phyloP scores from a whole-genome alignment of 2,329 filamentous ascomycete species.

The Acephala macrosclerotiorum region DNA sequence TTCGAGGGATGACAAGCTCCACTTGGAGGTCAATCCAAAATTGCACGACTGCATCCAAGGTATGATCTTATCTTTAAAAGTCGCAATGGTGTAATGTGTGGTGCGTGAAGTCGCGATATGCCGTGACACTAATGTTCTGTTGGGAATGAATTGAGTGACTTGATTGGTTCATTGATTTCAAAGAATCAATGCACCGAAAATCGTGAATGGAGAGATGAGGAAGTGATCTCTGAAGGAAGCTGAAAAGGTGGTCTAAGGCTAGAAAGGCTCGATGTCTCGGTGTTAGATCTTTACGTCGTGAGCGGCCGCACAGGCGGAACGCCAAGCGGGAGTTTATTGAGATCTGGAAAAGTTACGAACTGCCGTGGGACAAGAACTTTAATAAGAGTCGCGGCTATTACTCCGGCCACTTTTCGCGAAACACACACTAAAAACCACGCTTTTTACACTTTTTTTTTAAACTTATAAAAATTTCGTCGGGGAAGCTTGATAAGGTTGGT shows the following conservation, averaged over 20 bases:
- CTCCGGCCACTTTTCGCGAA: too few species aligned
- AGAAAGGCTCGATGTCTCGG: neutral
- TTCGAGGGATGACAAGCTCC: neutral
- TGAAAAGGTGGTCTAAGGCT: neutral
- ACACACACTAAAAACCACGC: too few species aligned
- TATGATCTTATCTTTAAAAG: neutral
- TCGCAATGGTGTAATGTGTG: slow-evolving; percentile 7
- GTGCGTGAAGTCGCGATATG: neutral
- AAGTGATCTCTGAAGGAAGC: neutral
- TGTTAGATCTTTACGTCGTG: neutral
- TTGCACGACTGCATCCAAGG: neutral
- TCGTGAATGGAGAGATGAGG: neutral
- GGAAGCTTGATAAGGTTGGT: too few species aligned
- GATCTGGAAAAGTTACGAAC: neutral
- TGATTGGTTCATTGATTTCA: neutral
- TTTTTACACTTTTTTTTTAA: too few species aligned
- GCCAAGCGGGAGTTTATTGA: neutral
- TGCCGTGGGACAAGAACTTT: slow-evolving; percentile 1
- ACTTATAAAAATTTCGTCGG: too few species aligned
- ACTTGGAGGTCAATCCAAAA: neutral
- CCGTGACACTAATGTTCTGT: neutral
- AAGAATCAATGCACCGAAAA: neutral
- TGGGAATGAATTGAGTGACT: neutral
- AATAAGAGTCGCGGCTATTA: too few species aligned
- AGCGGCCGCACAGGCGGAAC: neutral